A percentile compares a stretch with the other conserved stretches of the same genome.
These are phyloP conservation scores for Alternaria gaisen DNA, from an alignment of 2,329 filamentous ascomycete genomes.

Conservation along the genomic window DNA sequence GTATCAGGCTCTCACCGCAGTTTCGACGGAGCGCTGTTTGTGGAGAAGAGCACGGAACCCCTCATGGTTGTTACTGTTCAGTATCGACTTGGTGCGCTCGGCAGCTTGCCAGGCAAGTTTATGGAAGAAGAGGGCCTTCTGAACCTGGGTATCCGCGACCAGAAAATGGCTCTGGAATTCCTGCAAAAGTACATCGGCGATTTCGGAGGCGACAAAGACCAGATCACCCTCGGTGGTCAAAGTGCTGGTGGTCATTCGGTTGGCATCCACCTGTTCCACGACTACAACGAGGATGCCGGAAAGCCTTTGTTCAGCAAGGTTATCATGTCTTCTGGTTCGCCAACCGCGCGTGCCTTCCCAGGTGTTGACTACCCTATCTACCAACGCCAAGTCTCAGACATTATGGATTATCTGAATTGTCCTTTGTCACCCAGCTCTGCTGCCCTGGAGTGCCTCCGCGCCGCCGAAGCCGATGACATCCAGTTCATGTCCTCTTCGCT, in stretches of 20 bases:
- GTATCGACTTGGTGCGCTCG: slow-evolving; percentile 48
- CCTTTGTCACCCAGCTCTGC: slow-evolving; percentile 33
- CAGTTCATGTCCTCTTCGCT: slow-evolving; percentile 52
- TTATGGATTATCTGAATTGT: slow-evolving; percentile 44
- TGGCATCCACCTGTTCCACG: slow-evolving; percentile 49
- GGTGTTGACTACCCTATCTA: slow-evolving; percentile 43
- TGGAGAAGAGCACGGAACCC: slow-evolving; percentile 41
- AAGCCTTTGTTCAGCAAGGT: slow-evolving; percentile 46
- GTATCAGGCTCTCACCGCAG: slow-evolving; percentile 40
- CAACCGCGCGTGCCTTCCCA: slow-evolving; percentile 49
- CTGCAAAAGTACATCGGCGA: slow-evolving; percentile 50
- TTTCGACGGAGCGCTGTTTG: slow-evolving; percentile 48
- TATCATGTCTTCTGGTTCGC: slow-evolving; percentile 46
- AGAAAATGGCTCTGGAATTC: slow-evolving; percentile 49
- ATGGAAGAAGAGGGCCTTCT: slow-evolving; percentile 46
- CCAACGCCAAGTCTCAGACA: slow-evolving; percentile 39
- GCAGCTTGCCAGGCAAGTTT: slow-evolving; percentile 44
- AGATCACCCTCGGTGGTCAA: slow-evolving; percentile 54
- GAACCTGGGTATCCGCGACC: slow-evolving; percentile 46
- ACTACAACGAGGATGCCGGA: slow-evolving; percentile 43
- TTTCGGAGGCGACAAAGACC: slow-evolving; percentile 52
- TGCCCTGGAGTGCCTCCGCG: slow-evolving; percentile 53
- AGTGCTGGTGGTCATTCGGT: slow-evolving; percentile 52
- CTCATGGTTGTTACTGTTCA: slow-evolving; percentile 48
- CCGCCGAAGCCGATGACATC: slow-evolving; percentile 50